A percentile compares a stretch with the other conserved stretches of the same genome.
phyloP scores from a whole-genome alignment of 805 yeast species.

The Spathaspora boniae region DNA sequence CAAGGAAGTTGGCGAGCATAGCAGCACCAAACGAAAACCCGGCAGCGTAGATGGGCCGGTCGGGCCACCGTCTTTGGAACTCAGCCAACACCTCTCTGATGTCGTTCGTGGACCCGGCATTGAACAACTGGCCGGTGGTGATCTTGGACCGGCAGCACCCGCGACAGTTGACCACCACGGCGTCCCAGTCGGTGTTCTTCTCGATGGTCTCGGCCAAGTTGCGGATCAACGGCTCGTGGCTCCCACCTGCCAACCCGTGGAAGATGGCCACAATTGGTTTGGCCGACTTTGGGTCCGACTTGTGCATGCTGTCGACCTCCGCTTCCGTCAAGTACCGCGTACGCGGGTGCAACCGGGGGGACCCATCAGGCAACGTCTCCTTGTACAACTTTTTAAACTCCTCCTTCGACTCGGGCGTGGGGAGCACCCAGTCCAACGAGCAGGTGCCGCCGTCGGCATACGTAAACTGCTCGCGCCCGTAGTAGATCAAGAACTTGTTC shows the following conservation, averaged over 20 bases:
- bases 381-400: slow-evolving; percentile 22
- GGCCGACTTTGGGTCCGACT: slow-evolving; percentile 17
- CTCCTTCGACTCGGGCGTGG: slow-evolving; percentile 24
- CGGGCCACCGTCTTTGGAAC: slow-evolving; percentile 51
- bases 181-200: slow-evolving; percentile 46
- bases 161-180: slow-evolving; percentile 66
- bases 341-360: slow-evolving; percentile 42
- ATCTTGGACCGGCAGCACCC: slow-evolving; percentile 73
- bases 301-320: slow-evolving; percentile 37
- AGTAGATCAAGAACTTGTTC: slow-evolving; percentile 54
- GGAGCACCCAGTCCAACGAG: slow-evolving; percentile 70
- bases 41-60: slow-evolving; percentile 59
- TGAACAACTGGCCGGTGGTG: slow-evolving; percentile 67
- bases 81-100: slow-evolving; percentile 52
- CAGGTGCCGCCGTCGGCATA: slow-evolving; percentile 68
- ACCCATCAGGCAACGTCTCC: slow-evolving; percentile 32
- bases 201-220: slow-evolving; percentile 47
- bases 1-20: slow-evolving; percentile 67
- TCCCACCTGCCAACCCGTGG: slow-evolving; percentile 84
- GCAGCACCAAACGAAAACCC: slow-evolving; percentile 83
- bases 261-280: slow-evolving; percentile 61
- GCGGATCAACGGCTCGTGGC: slow-evolving; percentile 75
- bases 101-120: slow-evolving; percentile 72
- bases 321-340: slow-evolving; percentile 49
- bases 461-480: slow-evolving; percentile 64